phyloP scores from a whole-genome alignment of 208 protist genomes.

The Trypanosoma lewisi region DNA sequence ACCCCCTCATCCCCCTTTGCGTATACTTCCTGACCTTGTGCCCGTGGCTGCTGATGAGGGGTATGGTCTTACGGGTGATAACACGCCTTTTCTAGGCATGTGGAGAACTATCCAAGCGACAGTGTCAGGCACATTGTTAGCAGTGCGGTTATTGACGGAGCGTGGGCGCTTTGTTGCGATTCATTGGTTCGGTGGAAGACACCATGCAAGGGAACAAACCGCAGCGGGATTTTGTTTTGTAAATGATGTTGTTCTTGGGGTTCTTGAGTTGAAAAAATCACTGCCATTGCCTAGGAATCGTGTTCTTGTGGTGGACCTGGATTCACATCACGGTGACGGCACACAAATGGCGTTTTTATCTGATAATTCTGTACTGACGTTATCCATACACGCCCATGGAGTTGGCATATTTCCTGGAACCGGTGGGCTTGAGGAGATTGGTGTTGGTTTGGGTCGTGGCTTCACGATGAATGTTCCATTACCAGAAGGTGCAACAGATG shows the following conservation, averaged over 20 bases:
- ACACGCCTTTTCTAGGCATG: slow-evolving; percentile 44
- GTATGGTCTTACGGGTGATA: slow-evolving; percentile 34
- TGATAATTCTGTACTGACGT: slow-evolving; percentile 95
- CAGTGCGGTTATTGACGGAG: slow-evolving; percentile 35
- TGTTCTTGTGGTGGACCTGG: slow-evolving; percentile 98
- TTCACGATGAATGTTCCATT: slow-evolving; percentile 94
- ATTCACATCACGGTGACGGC: slow-evolving; percentile 98
- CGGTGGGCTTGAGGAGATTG: slow-evolving; percentile 89
- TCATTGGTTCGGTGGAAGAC: slow-evolving; percentile 97
- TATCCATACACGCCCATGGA: slow-evolving; percentile 97
- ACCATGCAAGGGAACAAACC: slow-evolving; percentile 87
- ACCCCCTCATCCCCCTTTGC: slow-evolving; percentile 12
- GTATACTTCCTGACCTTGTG: slow-evolving; percentile 26
- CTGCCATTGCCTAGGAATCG: slow-evolving; percentile 43
- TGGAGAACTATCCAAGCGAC: slow-evolving; percentile 38
- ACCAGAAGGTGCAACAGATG: slow-evolving; percentile 80
- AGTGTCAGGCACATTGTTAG: slow-evolving; percentile 39
- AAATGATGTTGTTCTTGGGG: slow-evolving; percentile 98
- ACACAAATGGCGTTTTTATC: slow-evolving; percentile 97
- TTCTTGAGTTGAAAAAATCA: slow-evolving; percentile 94
- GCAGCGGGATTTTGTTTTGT: slow-evolving; percentile 98
- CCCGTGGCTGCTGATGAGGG: slow-evolving; percentile 28
- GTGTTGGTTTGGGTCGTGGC: slow-evolving; percentile 69
- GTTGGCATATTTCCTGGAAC: slow-evolving; percentile 93
- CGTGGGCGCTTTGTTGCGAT: slow-evolving; percentile 83